These are phyloP conservation scores for Zygoascus meyerae DNA, from an alignment of 1,139 yeast species.

Conservation along the genomic window DNA sequence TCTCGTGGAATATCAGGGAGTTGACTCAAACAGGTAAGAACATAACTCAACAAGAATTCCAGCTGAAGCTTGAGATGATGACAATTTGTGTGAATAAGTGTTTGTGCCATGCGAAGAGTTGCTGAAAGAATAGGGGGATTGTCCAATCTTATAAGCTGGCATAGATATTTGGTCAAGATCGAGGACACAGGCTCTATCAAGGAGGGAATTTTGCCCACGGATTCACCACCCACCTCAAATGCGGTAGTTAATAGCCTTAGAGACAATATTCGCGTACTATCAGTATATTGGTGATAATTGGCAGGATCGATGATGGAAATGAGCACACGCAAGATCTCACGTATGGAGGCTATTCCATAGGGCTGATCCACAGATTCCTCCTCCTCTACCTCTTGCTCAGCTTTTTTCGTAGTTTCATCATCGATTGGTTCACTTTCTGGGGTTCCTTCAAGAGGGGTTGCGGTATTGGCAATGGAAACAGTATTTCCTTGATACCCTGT, in stretches of 20 bases:
- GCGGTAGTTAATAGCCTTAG: slow-evolving; percentile 69
- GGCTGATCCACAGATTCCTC: slow-evolving; percentile 30
- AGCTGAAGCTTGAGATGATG: slow-evolving; percentile 37
- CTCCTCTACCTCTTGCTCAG: neutral
- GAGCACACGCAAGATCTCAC: slow-evolving; percentile 65
- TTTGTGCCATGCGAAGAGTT: slow-evolving; percentile 68
- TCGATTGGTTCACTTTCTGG: neutral
- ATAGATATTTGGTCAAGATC: slow-evolving; percentile 73
- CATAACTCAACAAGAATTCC: slow-evolving; percentile 37
- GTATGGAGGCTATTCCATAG: slow-evolving; percentile 61
- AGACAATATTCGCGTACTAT: slow-evolving; percentile 80
- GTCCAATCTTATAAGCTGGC: slow-evolving; percentile 72
- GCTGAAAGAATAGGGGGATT: slow-evolving; percentile 62
- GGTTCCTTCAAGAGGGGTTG: neutral
- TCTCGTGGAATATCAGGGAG: slow-evolving; percentile 37
- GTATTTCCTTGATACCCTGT: slow-evolving; percentile 6
- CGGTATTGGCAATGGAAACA: slow-evolving; percentile 1
- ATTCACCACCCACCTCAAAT: slow-evolving; percentile 73
- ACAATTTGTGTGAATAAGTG: slow-evolving; percentile 39
- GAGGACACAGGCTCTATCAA: slow-evolving; percentile 67
- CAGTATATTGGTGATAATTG: slow-evolving; percentile 79
- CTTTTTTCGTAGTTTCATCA: neutral
- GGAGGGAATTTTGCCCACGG: slow-evolving; percentile 59
- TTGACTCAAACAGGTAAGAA: slow-evolving; percentile 37
- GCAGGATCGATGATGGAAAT: slow-evolving; percentile 82